Conservation (phyloP, 495 filamentous ascomycete species). For the Aspergillus diversus region DNA sequence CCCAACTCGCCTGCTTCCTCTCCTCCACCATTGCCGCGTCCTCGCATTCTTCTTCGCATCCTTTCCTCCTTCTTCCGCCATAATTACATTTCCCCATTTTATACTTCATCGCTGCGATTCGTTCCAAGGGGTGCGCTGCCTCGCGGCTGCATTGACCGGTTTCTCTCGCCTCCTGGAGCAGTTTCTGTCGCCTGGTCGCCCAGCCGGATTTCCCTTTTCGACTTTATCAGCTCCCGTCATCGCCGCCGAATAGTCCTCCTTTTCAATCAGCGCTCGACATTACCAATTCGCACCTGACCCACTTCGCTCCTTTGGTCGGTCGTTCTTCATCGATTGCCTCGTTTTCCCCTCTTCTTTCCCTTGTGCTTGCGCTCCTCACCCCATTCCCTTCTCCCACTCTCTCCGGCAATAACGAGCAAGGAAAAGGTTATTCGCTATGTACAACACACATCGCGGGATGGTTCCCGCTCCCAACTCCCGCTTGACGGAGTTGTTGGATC, state of each 20-base stretch:
- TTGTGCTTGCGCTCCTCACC: background rate
- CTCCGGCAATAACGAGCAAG: slow-evolving; percentile 1
- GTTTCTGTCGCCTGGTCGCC: slow-evolving; percentile 26
- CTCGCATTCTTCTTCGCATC: slow-evolving; percentile 10
- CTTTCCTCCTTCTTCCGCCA: background rate
- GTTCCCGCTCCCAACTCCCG: slow-evolving; percentile 74
- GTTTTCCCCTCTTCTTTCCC: too few relatives aligned
- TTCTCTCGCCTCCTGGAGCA: slow-evolving; percentile 14
- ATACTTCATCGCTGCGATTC: slow-evolving; percentile 21
- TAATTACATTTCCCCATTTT: slow-evolving; percentile 1
- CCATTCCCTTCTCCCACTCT: slow-evolving; percentile 6
- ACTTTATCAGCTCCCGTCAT: slow-evolving; percentile 1
- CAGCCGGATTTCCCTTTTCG: slow-evolving; percentile 12
- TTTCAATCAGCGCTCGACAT: slow-evolving; percentile 4
- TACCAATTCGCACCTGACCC: background rate
- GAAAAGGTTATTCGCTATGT: slow-evolving; percentile 62
- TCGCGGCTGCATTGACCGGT: slow-evolving; percentile 28
- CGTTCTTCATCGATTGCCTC: background rate
- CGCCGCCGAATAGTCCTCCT: background rate
- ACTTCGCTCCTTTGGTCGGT: slow-evolving; percentile 1
- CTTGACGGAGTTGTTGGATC: slow-evolving; percentile 86
- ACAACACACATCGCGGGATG: slow-evolving; percentile 86
- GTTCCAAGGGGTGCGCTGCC: slow-evolving; percentile 29
- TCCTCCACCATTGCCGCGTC: slow-evolving; percentile 12
- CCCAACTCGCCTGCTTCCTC: slow-evolving; percentile 28